Evolutionary conservation across 2,329 filamentous ascomycete genomes (phyloP), one percentile per base, ranked within the genome.

Genomic region (Gyromitra esculenta): DNA sequence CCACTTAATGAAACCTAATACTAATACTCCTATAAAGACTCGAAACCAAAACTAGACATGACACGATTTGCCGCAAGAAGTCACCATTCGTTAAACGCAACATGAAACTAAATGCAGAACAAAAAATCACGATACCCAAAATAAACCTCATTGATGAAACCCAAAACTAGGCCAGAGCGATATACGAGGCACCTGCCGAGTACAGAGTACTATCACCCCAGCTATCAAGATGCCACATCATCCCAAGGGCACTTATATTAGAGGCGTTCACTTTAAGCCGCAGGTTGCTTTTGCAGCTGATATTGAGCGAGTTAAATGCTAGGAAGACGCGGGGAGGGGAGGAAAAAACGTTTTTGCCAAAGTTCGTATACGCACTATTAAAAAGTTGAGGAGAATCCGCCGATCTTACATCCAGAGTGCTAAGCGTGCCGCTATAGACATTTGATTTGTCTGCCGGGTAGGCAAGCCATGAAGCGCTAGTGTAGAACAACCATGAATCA

Each of bases 261-360:
- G 57, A 60, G 8, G 48, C 8, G 1, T 67, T 21, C 15, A 18
- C 9, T 3, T 0, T 1, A 21, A 60, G 35, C 37, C 57, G 35
- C 37, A 60, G 37, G 18, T 43, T 2, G 8, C 21, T 6, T 39
- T 8, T 3, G 8, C 8, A 1, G 48, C 9, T 8, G 9, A 68
- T 43, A 9, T 68, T 35, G 15, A 68, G 48, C 2, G 50, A 15
- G 25, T 57, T 68, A 6, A 60, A n/a, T 60, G 35, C 62, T 77
- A 80, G 4, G 7, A 56, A 6, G n/a, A 60, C 35, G 9, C 37
- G 57, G 13, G 57, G 57, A 21, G 57, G n/a, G 13, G n/a, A 1
- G 25, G 35, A 41, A 18, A 60, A 60, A 11, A 25, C 8, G 11
- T 13, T 6, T 5, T n/a, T 60, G 37, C 35, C 35, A 11, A 60